Evolutionary conservation across 106 monocot species (phyloP), one percentile per base, ranked within the genome.

Genomic region (Allium cepa): DNA sequence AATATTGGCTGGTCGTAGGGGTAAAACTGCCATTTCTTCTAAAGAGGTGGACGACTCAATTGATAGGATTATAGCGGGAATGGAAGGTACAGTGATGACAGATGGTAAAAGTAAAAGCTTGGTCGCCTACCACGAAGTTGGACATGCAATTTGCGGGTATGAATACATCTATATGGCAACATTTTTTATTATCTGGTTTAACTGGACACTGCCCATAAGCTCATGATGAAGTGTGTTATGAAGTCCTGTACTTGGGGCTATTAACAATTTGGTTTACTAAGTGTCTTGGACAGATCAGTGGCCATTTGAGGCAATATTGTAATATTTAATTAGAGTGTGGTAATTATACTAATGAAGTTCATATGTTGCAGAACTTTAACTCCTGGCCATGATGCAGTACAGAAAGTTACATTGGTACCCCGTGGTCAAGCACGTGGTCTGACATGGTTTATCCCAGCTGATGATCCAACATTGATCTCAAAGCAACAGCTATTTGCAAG

Each of bases 41-140:
- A 97, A 97, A 81, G 96, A 97, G 74, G 80, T 97, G 62, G 96
- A 97, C 79, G 96, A 97, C 73, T 97, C 96, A 36, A 97, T 97
- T 60, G 96, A 97, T 74, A 84, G 92, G 63, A 92, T 97, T 74
- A 92, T 97, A 36, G 96, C 96, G 58, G 96, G 96, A 68, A 97
- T 97, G 96, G 96, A 97, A 77, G 96, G 96, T 22, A 97, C 96
- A 66, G 86, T 87, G 18, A 97, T 97, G 96, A 97, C 92, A 16
- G 96, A 97, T 82, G 96, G 96, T 10, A 92, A 89, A 75, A 97
- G 96, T 72, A 97, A 93, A 82, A 92, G 84, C 53, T 67, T 96
- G 15, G 95, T 96, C 49, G 95, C 95, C 50, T 96, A 96, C 65
- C 95, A 96, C 77, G 95, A 97, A 77, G 96, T 97, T 64, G 96